These are phyloP conservation scores for Lipomyces orientalis DNA, from an alignment of 805 yeast genomes.

Conservation along the genomic window DNA sequence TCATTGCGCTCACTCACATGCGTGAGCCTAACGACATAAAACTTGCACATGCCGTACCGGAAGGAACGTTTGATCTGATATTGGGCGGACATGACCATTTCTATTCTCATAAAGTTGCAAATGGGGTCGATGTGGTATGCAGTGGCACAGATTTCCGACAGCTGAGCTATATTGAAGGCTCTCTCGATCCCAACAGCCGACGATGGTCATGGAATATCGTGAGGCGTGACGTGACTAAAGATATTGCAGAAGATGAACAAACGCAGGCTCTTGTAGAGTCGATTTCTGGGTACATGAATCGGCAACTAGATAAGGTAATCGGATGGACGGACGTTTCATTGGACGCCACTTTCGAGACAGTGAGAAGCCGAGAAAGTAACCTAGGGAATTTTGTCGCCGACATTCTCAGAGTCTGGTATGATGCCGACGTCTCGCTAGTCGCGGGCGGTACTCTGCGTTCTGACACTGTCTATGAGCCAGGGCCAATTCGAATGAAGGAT, in stretches of 20 bases:
- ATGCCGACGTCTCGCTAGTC: slow-evolving; percentile 34
- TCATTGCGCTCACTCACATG: slow-evolving; percentile 39
- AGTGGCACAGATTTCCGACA: slow-evolving; percentile 39
- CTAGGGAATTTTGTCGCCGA: slow-evolving; percentile 38
- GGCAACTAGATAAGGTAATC: slow-evolving; percentile 27
- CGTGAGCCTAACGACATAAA: slow-evolving; percentile 38
- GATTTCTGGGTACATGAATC: slow-evolving; percentile 27
- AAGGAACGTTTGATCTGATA: slow-evolving; percentile 36
- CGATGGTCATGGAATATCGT: slow-evolving; percentile 29
- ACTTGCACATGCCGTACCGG: slow-evolving; percentile 33
- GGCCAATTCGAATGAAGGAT: slow-evolving; percentile 33
- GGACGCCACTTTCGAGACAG: slow-evolving; percentile 36
- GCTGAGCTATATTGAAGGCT: slow-evolving; percentile 38
- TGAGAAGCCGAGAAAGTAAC: slow-evolving; percentile 36
- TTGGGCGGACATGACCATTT: slow-evolving; percentile 40
- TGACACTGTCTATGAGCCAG: slow-evolving; percentile 31
- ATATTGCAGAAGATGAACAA: slow-evolving; percentile 23
- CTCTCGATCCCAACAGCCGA: neutral
- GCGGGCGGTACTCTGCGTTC: slow-evolving; percentile 41
- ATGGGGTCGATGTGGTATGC: slow-evolving; percentile 33
- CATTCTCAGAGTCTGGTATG: slow-evolving; percentile 36
- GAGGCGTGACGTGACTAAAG: slow-evolving; percentile 30
- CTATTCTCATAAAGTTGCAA: slow-evolving; percentile 32
- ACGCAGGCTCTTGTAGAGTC: slow-evolving; percentile 24
- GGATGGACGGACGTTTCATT: slow-evolving; percentile 36